Evolutionary conservation across 148 eudicot species (phyloP).

Genomic region (Fagopyrum homotropicum): DNA sequence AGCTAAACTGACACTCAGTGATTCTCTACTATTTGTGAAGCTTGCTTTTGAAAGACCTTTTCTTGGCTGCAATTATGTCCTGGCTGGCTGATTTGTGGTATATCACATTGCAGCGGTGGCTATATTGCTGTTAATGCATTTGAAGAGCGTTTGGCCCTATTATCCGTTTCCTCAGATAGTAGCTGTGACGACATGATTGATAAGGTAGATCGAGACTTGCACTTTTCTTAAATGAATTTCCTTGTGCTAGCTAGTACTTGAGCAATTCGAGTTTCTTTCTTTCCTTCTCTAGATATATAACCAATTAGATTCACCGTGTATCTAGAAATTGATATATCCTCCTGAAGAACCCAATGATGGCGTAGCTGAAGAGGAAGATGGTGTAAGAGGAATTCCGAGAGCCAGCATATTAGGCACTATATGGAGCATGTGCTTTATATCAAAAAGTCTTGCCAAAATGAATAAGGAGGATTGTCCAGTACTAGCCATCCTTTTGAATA

Average conservation of each 20-base stretch:
- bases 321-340: slow-evolving; percentile 60
- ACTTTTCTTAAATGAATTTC: not conserved
- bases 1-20: not conserved
- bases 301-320: not conserved
- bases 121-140: slow-evolving; percentile 83
- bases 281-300: slow-evolving; percentile 4
- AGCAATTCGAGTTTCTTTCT: not conserved
- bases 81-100: not conserved
- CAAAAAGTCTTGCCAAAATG: slow-evolving; percentile 37
- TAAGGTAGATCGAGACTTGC: slow-evolving; percentile 40
- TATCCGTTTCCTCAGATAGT: slow-evolving; percentile 53
- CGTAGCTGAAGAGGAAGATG: slow-evolving; percentile 35
- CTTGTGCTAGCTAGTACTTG: not conserved
- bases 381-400: slow-evolving; percentile 24
- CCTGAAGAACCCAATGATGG: slow-evolving; percentile 46
- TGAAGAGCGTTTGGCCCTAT: slow-evolving; percentile 68
- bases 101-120: slow-evolving; percentile 57
- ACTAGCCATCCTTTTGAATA: slow-evolving; percentile 73
- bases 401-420: slow-evolving; percentile 61
- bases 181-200: slow-evolving; percentile 67
- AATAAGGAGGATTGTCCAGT: slow-evolving; percentile 55
- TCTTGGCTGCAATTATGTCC: not conserved
- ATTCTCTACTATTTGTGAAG: not conserved
- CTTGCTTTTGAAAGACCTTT: slow-evolving; percentile 3
- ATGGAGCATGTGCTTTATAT: slow-evolving; percentile 99